A percentile compares a stretch with the other conserved stretches of the same genome.
These are phyloP conservation scores for Sclerotinia spermophila DNA, from an alignment of 2,329 filamentous ascomycete genomes.

Conservation along the genomic window DNA sequence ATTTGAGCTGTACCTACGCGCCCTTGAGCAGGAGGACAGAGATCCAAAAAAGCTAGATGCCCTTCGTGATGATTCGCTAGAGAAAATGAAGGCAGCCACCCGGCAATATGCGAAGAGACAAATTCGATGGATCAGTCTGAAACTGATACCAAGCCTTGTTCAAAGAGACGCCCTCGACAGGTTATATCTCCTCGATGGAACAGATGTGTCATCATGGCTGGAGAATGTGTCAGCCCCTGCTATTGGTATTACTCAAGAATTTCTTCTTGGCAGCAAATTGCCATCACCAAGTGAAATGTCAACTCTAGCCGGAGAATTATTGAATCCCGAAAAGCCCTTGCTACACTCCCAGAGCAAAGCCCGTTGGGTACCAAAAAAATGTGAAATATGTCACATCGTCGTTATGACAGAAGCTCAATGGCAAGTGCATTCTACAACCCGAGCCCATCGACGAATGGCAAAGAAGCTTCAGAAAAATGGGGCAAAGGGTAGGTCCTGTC, in stretches of 20 bases:
- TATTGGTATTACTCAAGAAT: conserved; percentile 55
- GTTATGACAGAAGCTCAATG: conserved; percentile 53
- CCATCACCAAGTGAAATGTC: conserved; percentile 53
- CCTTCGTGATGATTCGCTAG: conserved; percentile 58
- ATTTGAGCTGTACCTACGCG: conserved; percentile 67
- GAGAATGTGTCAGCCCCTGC: conserved; percentile 64
- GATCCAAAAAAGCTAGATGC: conserved; percentile 46
- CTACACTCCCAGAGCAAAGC: conserved; percentile 43
- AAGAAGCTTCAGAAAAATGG: conserved; percentile 27
- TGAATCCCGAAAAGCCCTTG: conserved; percentile 49
- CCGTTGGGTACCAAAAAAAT: conserved; percentile 53
- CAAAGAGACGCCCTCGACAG: conserved; percentile 50
- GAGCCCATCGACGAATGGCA: conserved; percentile 39
- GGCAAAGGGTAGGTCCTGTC: background rate
- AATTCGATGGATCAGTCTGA: conserved; percentile 79
- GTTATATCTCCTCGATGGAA: conserved; percentile 80
- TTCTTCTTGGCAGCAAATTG: conserved; percentile 53
- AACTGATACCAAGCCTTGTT: conserved; percentile 67
- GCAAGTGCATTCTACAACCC: conserved; percentile 45
- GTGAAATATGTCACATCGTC: conserved; percentile 68
- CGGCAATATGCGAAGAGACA: conserved; percentile 85
- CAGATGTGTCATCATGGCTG: conserved; percentile 60
- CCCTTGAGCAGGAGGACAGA: conserved; percentile 38
- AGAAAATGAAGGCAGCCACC: conserved; percentile 77
- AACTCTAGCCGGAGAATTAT: conserved; percentile 51